Base-by-base conservation (phyloP, 768 basidiomycete species). In the Rhodotorula toruloides region DNA sequence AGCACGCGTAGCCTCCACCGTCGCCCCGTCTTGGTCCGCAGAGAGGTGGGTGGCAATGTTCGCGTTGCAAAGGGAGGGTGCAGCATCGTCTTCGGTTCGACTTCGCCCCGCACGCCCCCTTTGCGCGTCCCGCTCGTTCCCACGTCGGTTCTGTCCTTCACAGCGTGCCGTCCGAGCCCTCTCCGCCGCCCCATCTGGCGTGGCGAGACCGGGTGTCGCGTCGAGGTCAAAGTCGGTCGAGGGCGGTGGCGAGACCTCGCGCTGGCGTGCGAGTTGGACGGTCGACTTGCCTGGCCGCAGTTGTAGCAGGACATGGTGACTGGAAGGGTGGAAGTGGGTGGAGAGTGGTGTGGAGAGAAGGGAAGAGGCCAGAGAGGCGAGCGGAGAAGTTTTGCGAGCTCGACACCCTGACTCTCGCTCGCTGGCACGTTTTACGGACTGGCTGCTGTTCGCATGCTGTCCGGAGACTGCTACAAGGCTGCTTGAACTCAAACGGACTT, bases 231-330 rank as follows among this genome's bases (percentile, higher is more conserved):
- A n/a, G n/a, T n/a, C n/a, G n/a, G n/a, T n/a, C n/a, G n/a, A n/a
- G n/a, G 40, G 40, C 25, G 27, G 12, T 21, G n/a, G 25, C 48
- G 31, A 10, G 6, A 31, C 29, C 12, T 57, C 42, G 36, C 36
- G 37, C 21, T 1, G 21, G 31, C 2, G n/a, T n/a, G 2, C 2
- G 4, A 2, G 16, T 7, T 7, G 11, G 40, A 25, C 9, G 14
- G 19, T 6, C 6, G 29, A 27, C 17, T 4, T 19, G 43, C 19
- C 56, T 70, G 63, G 48, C 68, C 68, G 61, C 68, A 70, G 68
- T 65, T 66, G 68, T 70, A 70, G 63, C 64, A 65, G 13, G 62
- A 63, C 61, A 68, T 63, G 39, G 2, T 60, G n/a, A 22, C 22
- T 31, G n/a, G 31, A 40, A 34, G 49, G n/a, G n/a, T 37, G 32